Evolutionary conservation across 768 basidiomycete genomes (phyloP), one percentile per base, ranked within the genome.

Genomic region (Collybia sp.): DNA sequence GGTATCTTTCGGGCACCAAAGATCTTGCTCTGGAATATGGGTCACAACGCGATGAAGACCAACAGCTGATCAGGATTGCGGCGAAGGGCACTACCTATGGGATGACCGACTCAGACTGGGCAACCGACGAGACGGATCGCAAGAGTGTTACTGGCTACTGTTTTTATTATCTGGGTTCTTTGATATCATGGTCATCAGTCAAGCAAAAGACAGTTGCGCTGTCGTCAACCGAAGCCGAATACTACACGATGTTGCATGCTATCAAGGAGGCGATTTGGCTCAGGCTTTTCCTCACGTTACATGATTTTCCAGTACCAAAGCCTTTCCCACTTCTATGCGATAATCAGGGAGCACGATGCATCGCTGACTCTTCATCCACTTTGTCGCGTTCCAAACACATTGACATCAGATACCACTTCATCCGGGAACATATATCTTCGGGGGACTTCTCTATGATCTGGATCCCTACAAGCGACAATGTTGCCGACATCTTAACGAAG

Each of bases 401-500:
- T 47, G 58, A 64, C 40, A 57, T 63, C 20, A 49, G 54, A 1
- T 58, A 64, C 43, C 66, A 70, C 41, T 64, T 58, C 51, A 61
- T 69, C 34, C 58, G 61, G 6, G 55, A 68, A 20, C 49, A 58
- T 19, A 46, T 62, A n/a, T 43, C 49, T 1, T 43, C 63, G 12
- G 12, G 33, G 11, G 10, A 10, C 33, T 34, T 34, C 33, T 34
- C 15, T 10, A 34, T 34, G 33, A 10, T 31, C 4, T 65, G 67
- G 51, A 49, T 64, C 20, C 56, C 66, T 3, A 67, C 67, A 0
- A 42, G 30, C 0, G 53, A 67, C 13, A 70, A 66, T 51, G 31
- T 54, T 4, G 68, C 71, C 1, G 71, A 73, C 53, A 53, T 66
- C 1, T 60, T 75, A 45, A 73, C 67, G 0, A 73, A 75, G 48